Conservation (phyloP, 2,329 filamentous ascomycete species). For the Sporothrix schenckii region DNA sequence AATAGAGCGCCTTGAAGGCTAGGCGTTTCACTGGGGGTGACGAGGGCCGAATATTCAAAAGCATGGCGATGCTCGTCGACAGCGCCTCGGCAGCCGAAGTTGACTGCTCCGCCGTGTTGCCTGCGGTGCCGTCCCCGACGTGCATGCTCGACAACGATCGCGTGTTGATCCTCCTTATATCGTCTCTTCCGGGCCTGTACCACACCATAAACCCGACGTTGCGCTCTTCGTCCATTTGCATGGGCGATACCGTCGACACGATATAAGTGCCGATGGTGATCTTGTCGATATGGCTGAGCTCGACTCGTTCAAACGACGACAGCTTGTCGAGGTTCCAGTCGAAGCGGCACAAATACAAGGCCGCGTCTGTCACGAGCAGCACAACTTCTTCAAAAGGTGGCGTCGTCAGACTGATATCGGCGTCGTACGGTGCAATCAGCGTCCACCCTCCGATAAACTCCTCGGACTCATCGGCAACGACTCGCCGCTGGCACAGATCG, state of each 20-base stretch:
- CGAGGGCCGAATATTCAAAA: slow-evolving; percentile 48
- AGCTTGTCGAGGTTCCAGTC: slow-evolving; percentile 97
- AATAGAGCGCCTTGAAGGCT: slow-evolving; percentile 60
- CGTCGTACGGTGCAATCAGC: slow-evolving; percentile 72
- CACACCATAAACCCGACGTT: slow-evolving; percentile 84
- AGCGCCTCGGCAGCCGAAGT: slow-evolving; percentile 35
- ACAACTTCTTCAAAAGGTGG: slow-evolving; percentile 86
- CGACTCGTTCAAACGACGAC: slow-evolving; percentile 83
- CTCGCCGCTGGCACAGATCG: slow-evolving; percentile 82
- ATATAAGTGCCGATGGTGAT: slow-evolving; percentile 87
- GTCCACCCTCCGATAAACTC: slow-evolving; percentile 91
- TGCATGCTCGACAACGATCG: slow-evolving; percentile 66
- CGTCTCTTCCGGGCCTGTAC: slow-evolving; percentile 71
- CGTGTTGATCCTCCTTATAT: slow-evolving; percentile 81
- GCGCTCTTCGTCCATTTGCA: slow-evolving; percentile 73
- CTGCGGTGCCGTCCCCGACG: slow-evolving; percentile 38
- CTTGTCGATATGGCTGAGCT: slow-evolving; percentile 70
- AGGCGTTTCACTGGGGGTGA: slow-evolving; percentile 46
- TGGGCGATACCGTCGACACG: slow-evolving; percentile 78
- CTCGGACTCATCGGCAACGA: slow-evolving; percentile 79
- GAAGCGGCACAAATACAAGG: slow-evolving; percentile 86
- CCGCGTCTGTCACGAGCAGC: slow-evolving; percentile 79
- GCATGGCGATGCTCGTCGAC: slow-evolving; percentile 45
- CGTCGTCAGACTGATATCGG: slow-evolving; percentile 66
- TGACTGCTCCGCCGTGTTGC: slow-evolving; percentile 11